phyloP scores from a whole-genome alignment of 371 early-diverging fungal species.

The Mortierella sp. region DNA sequence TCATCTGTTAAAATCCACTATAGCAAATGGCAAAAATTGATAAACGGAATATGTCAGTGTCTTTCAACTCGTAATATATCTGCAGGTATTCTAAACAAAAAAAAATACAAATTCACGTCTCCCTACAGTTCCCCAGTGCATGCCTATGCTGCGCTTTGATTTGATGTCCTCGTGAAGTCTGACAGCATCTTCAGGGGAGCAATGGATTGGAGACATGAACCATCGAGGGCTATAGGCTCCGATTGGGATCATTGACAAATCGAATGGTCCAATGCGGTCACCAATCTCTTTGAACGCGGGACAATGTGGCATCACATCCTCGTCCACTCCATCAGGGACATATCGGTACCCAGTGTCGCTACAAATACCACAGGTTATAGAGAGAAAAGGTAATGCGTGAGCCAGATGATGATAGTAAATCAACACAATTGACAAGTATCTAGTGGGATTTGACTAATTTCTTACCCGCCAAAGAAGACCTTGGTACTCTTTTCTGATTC shows the following conservation, averaged over 20 bases:
- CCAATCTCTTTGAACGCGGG: slow-evolving; percentile 89
- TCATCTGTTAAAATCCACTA: slow-evolving; percentile 69
- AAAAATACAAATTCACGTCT: neutral
- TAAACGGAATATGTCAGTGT: too few relatives aligned
- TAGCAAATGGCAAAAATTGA: slow-evolving; percentile 28
- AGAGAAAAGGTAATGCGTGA: slow-evolving; percentile 2
- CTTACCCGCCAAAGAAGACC: slow-evolving; percentile 79
- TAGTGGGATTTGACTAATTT: too few relatives aligned
- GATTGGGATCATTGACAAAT: slow-evolving; percentile 83
- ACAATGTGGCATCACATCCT: slow-evolving; percentile 70
- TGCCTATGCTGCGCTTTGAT: slow-evolving; percentile 73
- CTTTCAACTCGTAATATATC: neutral
- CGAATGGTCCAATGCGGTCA: slow-evolving; percentile 74
- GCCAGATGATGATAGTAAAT: neutral
- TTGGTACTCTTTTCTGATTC: slow-evolving; percentile 48
- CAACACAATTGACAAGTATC: neutral
- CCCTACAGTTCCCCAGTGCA: slow-evolving; percentile 74
- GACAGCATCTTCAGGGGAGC: slow-evolving; percentile 83
- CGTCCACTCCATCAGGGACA: slow-evolving; percentile 59
- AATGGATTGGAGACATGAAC: slow-evolving; percentile 79
- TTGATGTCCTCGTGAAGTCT: slow-evolving; percentile 79
- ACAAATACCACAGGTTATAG: slow-evolving; percentile 10
- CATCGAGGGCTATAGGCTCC: slow-evolving; percentile 85
- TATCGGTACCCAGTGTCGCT: slow-evolving; percentile 84
- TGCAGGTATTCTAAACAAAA: neutral